Base-by-base conservation (phyloP, 176 grass and related monocot species). In the Echinochloa phyllopogon region DNA sequence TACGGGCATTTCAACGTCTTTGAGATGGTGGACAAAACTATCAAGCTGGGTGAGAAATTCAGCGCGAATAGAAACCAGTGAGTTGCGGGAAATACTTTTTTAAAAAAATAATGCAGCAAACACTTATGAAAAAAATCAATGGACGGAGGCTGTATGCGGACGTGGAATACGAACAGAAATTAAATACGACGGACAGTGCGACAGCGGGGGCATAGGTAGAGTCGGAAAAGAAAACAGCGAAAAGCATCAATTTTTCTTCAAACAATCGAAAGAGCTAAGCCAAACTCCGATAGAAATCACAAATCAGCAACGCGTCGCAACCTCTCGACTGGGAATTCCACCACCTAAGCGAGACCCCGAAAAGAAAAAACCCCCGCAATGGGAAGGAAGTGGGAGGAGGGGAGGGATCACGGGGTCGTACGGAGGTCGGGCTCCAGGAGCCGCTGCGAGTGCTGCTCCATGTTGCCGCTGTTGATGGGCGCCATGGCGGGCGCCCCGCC, bases 371-470 rank as follows among this genome's bases (percentile, higher is more conserved):
- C n/a, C n/a, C n/a, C 8, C 8, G 5, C 8, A 18, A 9, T 65
- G 33, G 17, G 71, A 74, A 52, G 15, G 70, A 52, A 36, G 57
- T 57, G 53, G 4, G 17, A 10, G 47, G 23, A 17, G 41, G 5
- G n/a, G 17, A 47, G 66, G 52, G 50, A 37, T 72, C 55, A 84
- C 14, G 9, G 9, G 73, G 13, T 27, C 82, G 13, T 90, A 98
- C 96, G 84, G 16, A 98, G 77, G 48, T 98, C 96, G 12, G 94
- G 81, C 74, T 99, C 96, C 69, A 94, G 65, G 84, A 99, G 93
- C 75, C 84, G 88, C 87, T 94, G 89, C 78, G 97, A 94, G 70
- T 94, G 97, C 81, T 92, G 91, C 88, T 96, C 94, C 89, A 96
- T 92, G 92, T 99, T 96, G 74, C 72, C 57, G 84, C 88, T 83